These are phyloP conservation scores for Royoungia palumana DNA, from an alignment of 768 basidiomycete genomes.

Conservation along the genomic window DNA sequence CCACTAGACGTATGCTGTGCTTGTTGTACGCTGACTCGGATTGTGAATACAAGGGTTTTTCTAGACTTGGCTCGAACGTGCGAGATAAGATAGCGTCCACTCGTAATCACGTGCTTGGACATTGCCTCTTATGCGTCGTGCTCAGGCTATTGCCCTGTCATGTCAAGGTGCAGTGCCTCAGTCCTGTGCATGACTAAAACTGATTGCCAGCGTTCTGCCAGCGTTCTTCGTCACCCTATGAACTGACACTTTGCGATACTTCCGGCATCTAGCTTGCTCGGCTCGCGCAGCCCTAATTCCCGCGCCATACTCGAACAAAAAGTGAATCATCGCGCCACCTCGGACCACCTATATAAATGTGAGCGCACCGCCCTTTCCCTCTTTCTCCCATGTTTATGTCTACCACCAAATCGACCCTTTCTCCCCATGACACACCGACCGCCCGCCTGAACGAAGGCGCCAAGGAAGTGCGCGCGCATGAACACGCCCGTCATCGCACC, in stretches of 20 bases:
- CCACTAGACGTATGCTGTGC: conserved; percentile 22
- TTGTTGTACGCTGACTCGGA: conserved; percentile 27
- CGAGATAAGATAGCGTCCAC: conserved; percentile 24
- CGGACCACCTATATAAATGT: conserved; percentile 31
- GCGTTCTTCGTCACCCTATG: conserved; percentile 2
- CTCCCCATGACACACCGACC: conserved; percentile 17
- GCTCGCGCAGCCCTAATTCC: conserved; percentile 14
- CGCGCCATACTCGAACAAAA: conserved; percentile 17
- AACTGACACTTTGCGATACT: background rate
- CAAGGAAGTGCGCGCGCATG: conserved; percentile 32
- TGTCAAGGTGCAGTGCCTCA: conserved; percentile 24
- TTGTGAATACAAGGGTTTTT: conserved; percentile 12
- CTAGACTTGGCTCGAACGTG: conserved; percentile 6
- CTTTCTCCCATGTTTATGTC: conserved; percentile 28
- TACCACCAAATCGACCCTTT: conserved; percentile 18
- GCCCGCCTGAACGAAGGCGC: conserved; percentile 18
- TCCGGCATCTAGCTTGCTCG: conserved; percentile 10
- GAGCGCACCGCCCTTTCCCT: background rate
- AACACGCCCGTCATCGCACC: conserved; percentile 32
- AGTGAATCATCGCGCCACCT: conserved; percentile 20
- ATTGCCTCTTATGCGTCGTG: conserved; percentile 13
- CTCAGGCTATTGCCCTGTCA: conserved; percentile 1
- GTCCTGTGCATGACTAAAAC: conserved; percentile 17
- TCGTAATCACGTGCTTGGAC: conserved; percentile 15
- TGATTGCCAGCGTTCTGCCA: conserved; percentile 8